phyloP scores from a whole-genome alignment of 805 yeast species.

The Monosporozyma solicola region DNA sequence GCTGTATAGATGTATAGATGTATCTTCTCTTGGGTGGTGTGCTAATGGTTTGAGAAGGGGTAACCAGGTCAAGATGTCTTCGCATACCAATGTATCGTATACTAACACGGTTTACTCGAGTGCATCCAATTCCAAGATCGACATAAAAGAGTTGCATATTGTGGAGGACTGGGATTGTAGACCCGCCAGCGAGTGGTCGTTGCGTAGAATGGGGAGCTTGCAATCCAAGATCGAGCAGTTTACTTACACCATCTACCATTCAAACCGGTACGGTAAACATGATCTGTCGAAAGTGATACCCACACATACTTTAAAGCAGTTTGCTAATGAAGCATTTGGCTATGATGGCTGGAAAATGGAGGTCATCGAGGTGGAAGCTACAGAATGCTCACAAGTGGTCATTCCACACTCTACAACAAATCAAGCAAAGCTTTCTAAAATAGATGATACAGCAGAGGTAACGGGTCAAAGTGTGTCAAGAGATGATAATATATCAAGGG shows the following conservation, averaged over 20 bases:
- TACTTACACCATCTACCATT: slow-evolving; percentile 22
- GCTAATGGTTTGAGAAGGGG: not conserved
- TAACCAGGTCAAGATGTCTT: not conserved
- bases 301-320: slow-evolving; percentile 27
- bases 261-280: slow-evolving; percentile 20
- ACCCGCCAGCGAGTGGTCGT: slow-evolving; percentile 41
- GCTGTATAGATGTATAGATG: not conserved
- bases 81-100: slow-evolving; percentile 1
- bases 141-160: slow-evolving; percentile 4
- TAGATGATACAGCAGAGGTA: not conserved
- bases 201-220: slow-evolving; percentile 38
- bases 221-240: slow-evolving; percentile 38
- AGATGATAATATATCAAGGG: not conserved
- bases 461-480: too few relatives aligned
- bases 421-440: not conserved
- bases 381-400: slow-evolving; percentile 10
- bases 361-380: slow-evolving; percentile 25
- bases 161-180: slow-evolving; percentile 30
- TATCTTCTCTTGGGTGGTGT: too few relatives aligned
- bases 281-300: slow-evolving; percentile 28
- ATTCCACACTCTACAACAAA: not conserved
- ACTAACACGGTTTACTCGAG: not conserved
- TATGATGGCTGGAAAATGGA: slow-evolving; percentile 49
- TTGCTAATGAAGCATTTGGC: slow-evolving; percentile 47
- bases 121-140: not conserved